Conservation (phyloP, 345 rosid genomes). For the Heritiera fomes region DNA sequence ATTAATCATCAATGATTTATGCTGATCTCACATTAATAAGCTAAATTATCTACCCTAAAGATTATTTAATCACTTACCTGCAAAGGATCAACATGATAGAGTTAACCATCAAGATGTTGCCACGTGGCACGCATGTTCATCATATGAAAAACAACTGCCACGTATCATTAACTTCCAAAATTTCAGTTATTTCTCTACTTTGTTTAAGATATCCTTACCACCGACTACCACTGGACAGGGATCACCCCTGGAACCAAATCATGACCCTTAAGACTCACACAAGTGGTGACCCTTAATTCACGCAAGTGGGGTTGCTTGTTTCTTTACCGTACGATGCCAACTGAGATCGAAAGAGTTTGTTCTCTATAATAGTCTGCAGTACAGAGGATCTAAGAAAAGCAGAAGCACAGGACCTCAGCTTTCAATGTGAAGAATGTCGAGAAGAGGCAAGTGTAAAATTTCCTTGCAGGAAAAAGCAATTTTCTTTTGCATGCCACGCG, state of each 20-base stretch:
- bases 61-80: not conserved
- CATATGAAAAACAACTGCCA: not conserved
- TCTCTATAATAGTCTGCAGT: not conserved
- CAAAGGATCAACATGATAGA: not conserved
- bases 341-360: not conserved
- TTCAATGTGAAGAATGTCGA: conserved; percentile 12
- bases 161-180: conserved; percentile 12
- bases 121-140: not conserved
- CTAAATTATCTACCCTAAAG: not conserved
- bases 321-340: not conserved
- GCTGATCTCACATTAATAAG: not conserved
- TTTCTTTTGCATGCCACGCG: conserved; percentile 20
- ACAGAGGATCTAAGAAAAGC: not conserved
- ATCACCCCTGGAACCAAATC: not conserved
- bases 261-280: not conserved
- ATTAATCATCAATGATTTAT: too few species aligned
- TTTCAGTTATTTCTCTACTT: not conserved
- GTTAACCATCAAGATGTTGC: not conserved
- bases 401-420: not conserved
- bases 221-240: conserved; percentile 18
- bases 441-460: conserved; percentile 21
- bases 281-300: not conserved
- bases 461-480: not conserved
- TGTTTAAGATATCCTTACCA: conserved; percentile 18
- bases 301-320: not conserved